Evolutionary conservation across 805 yeast genomes (phyloP), one percentile per base, ranked within the genome.

Genomic region (Ogataea salicorniae): DNA sequence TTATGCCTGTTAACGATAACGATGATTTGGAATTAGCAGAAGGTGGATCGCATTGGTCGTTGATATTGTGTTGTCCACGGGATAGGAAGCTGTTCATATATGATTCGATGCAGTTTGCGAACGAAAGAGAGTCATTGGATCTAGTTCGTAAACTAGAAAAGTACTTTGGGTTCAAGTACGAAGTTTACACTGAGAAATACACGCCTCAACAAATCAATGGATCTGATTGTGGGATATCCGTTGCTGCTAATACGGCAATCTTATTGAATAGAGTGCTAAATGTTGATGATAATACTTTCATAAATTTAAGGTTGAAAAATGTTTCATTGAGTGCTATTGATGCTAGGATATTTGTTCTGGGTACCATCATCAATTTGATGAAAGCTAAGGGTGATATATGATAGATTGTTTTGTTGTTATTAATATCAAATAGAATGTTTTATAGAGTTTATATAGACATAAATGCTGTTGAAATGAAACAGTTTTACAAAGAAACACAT

Each of bases 21-120:
- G 83, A 75, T 41, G 84, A 81, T 46, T 68, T 80, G 38, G 83
- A 75, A 41, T 66, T 67, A 0, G 78, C 75, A 2, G 85, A 79
- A 50, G 81, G 83, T 16, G 94, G 92, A 1, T 81, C 80, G 41
- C 94, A 87, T 64, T 86, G 95, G 94, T 80, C 87, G 0, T 64
- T 87, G 15, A 71, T 82, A 14, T 72, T 85, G 15, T 68, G 81
- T 6, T 72, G 75, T 34, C 51, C 75, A 8, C 62, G 73, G 14
- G 83, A 78, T 37, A 64, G 68, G 16, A 69, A 65, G 33, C 75
- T 82, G 2, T 71, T 69, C 20, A 67, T 83, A 11, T 83, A 80
- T 58, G 94, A 87, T 57, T 79, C 87, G 41, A 64, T 79, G 80
- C 63, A 60, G 9, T 62, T 65, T 7, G 73, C 72, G 29, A 78